Evolutionary conservation across 106 monocot species (phyloP).

Genomic region (Hemerocallis citrina): DNA sequence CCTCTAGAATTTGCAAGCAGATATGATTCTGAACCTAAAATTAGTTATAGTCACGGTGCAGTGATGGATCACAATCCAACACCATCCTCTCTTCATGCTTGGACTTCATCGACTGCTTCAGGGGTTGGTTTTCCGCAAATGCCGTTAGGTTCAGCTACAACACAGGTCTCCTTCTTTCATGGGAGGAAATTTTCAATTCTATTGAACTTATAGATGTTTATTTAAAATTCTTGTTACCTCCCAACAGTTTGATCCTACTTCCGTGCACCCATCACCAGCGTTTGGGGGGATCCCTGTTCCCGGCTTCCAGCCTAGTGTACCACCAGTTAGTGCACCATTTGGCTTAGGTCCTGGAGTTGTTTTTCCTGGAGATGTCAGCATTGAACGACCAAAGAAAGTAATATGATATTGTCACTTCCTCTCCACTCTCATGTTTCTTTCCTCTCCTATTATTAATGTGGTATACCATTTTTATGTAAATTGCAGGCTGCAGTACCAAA

Average conservation of each 20-base stretch:
- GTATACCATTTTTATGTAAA: not conserved
- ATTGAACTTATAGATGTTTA: not conserved
- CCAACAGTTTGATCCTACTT: conserved; percentile 49
- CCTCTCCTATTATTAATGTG: not conserved
- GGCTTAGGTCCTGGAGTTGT: conserved; percentile 28
- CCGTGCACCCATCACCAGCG: too few relatives aligned
- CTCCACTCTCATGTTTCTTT: not conserved
- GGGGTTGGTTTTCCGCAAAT: conserved; percentile 36
- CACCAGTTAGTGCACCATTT: conserved; percentile 38
- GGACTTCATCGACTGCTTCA: conserved; percentile 37
- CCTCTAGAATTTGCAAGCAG: conserved; percentile 54
- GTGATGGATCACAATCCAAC: conserved; percentile 26
- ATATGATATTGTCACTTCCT: not conserved
- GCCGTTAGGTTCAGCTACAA: conserved; percentile 36
- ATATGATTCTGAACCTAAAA: conserved; percentile 24
- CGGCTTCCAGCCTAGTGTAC: conserved; percentile 39
- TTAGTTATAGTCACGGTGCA: conserved; percentile 23
- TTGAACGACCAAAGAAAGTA: conserved; percentile 74
- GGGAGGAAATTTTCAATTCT: not conserved
- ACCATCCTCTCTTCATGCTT: conserved; percentile 35
- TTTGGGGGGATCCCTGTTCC: conserved; percentile 46
- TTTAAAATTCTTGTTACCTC: not conserved
- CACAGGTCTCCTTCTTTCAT: conserved; percentile 39
- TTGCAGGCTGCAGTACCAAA: conserved; percentile 81
- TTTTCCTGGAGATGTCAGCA: conserved; percentile 45